Evolutionary conservation across 2,329 filamentous ascomycete species (phyloP).

Genomic region (Diplodia sapinea): DNA sequence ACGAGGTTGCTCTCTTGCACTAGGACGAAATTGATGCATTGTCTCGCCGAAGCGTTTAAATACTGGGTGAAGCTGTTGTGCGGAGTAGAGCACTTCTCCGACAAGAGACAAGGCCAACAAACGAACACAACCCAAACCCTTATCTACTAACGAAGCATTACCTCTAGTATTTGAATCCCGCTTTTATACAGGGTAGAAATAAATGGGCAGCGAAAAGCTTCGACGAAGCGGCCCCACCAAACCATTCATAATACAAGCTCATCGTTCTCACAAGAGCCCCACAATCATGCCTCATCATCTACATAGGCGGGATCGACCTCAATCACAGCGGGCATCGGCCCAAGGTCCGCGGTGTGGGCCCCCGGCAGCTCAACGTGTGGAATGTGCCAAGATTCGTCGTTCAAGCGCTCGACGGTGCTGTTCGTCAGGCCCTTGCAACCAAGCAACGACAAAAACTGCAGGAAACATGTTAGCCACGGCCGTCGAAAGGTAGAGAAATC

Average conservation of each 20-base stretch:
- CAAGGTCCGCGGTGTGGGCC: constrained; percentile 13
- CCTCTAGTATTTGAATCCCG: background rate
- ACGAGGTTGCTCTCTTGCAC: rapidly evolving
- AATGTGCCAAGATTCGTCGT: constrained; percentile 40
- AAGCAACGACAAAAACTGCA: constrained; percentile 40
- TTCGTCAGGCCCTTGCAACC: constrained; percentile 39
- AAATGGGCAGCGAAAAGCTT: background rate
- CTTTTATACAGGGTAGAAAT: constrained; percentile 10
- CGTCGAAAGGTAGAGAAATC: background rate
- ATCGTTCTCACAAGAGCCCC: background rate
- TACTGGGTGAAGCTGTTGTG: background rate
- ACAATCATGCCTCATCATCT: constrained; percentile 25
- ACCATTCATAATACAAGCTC: background rate
- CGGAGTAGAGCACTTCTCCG: background rate
- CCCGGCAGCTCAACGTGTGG: constrained; percentile 35
- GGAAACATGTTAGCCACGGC: constrained; percentile 21
- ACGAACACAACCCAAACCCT: background rate
- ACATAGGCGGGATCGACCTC: constrained; percentile 44
- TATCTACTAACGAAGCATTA: background rate
- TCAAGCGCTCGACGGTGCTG: constrained; percentile 36
- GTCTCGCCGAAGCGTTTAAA: background rate
- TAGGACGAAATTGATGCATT: background rate
- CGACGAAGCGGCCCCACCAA: background rate
- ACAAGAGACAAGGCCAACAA: background rate
- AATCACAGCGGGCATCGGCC: constrained; percentile 35